Evolutionary conservation across 768 basidiomycete genomes (phyloP).

Genomic region (Crepidotus variabilis): DNA sequence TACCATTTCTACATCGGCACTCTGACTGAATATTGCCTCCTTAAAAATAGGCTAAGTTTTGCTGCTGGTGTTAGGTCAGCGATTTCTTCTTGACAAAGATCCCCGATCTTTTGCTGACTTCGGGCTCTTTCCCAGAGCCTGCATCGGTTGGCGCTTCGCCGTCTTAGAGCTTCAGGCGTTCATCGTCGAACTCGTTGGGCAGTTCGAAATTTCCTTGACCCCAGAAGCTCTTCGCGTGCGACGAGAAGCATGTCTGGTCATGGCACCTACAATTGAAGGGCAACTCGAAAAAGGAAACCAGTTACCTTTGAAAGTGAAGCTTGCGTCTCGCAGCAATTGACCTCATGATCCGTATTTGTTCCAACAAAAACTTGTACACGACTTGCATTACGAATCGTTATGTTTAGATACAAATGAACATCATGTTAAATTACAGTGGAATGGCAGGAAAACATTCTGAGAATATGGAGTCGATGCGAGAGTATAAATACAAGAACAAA

Average conservation of each 20-base stretch:
- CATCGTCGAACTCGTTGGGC: conserved; percentile 48
- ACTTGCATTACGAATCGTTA: background rate
- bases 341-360: background rate
- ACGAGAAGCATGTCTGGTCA: conserved; percentile 35
- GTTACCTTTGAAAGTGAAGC: conserved; percentile 34
- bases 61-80: conserved; percentile 28
- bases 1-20: background rate
- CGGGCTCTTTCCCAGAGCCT: conserved; percentile 18
- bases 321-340: conserved; percentile 24
- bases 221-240: conserved; percentile 30
- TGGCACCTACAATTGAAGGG: conserved; percentile 40
- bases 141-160: conserved; percentile 37
- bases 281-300: conserved; percentile 38
- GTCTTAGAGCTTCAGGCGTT: conserved; percentile 56
- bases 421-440: background rate
- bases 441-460: background rate
- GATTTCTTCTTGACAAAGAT: background rate
- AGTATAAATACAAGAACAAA: background rate
- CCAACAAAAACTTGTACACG: background rate
- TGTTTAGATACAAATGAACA: background rate
- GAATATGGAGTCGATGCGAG: background rate
- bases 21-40: background rate
- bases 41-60: conserved; percentile 24
- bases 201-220: conserved; percentile 49
- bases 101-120: background rate